A percentile compares a stretch with the other conserved stretches of the same genome.
phyloP scores from a whole-genome alignment of 768 basidiomycete genomes.

The Mycena belliarum region DNA sequence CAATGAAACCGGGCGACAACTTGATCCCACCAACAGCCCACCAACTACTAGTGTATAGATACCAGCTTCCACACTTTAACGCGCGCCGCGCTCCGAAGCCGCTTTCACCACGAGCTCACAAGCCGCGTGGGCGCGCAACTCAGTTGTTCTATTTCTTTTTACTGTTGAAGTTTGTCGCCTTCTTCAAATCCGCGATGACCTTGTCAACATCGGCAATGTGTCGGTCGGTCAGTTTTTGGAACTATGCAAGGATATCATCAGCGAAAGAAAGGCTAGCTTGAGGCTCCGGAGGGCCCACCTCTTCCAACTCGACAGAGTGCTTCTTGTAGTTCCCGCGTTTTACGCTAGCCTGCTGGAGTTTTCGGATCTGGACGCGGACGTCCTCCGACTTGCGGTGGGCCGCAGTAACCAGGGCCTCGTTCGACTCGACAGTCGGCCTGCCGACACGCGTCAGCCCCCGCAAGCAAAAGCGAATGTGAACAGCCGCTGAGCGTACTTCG shows the following conservation, averaged over 20 bases:
- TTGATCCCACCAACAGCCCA: too few species aligned
- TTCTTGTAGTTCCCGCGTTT: constrained; percentile 73
- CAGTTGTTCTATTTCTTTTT: constrained; percentile 5
- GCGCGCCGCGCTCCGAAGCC: too few species aligned
- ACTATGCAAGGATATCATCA: constrained; percentile 41
- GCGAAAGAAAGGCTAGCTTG: too few species aligned
- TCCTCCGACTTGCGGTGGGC: constrained; percentile 74
- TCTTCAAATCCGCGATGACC: constrained; percentile 63
- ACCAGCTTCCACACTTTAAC: too few species aligned
- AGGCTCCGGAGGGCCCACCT: constrained; percentile 44
- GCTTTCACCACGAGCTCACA: too few species aligned
- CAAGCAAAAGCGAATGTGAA: background rate
- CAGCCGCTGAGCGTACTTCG: constrained; percentile 58
- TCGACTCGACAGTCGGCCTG: constrained; percentile 79
- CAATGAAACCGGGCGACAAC: too few species aligned
- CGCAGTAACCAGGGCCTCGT: constrained; percentile 51
- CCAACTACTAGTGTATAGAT: too few species aligned
- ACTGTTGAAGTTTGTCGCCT: constrained; percentile 36
- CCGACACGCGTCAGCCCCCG: background rate
- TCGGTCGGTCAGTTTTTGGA: constrained; percentile 70
- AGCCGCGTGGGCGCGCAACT: too few species aligned
- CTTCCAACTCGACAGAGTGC: constrained; percentile 67
- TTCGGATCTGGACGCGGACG: constrained; percentile 71
- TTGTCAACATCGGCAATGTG: constrained; percentile 68
- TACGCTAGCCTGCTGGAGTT: constrained; percentile 62